These are phyloP conservation scores for Chalciporus pseudorubinellus DNA, from an alignment of 768 basidiomycete species.

Conservation along the genomic window DNA sequence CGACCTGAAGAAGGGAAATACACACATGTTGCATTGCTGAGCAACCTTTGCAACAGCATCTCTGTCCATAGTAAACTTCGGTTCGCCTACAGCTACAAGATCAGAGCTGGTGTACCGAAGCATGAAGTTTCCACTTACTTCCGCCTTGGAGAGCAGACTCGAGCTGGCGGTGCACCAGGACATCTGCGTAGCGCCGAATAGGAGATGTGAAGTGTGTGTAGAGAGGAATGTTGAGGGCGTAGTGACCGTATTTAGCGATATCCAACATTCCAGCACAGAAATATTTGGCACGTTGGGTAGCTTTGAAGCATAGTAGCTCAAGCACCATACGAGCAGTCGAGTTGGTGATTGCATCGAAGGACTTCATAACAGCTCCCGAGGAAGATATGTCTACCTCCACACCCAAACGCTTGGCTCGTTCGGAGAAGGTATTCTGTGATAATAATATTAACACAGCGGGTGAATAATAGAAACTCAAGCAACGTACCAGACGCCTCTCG, in stretches of 20 bases:
- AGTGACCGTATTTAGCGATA: conserved; percentile 96
- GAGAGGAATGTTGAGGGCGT: conserved; percentile 83
- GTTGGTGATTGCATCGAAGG: conserved; percentile 72
- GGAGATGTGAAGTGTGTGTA: conserved; percentile 95
- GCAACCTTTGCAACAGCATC: conserved; percentile 97
- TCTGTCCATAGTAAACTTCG: conserved; percentile 95
- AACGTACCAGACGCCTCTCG: conserved; percentile 76
- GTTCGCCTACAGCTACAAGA: conserved; percentile 46
- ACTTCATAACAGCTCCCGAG: conserved; percentile 78
- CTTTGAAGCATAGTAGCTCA: conserved; percentile 81
- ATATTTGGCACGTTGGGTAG: conserved; percentile 95
- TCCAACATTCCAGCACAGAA: conserved; percentile 99
- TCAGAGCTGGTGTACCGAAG: conserved; percentile 5
- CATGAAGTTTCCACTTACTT: conserved; percentile 39
- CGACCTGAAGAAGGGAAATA: conserved; percentile 7
- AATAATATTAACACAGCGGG: conserved; percentile 7
- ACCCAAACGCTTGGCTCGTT: conserved; percentile 82
- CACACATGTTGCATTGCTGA: conserved; percentile 96
- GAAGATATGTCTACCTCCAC: conserved; percentile 78
- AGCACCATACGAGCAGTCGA: conserved; percentile 75
- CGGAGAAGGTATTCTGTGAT: conserved; percentile 65
- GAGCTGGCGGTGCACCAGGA: conserved; percentile 94
- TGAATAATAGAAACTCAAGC: not conserved
- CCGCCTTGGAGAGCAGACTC: conserved; percentile 81
- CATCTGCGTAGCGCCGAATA: conserved; percentile 89